Percentiles rank a stretch among this genome's conserved stretches.
Evolutionary conservation across 768 basidiomycete genomes (phyloP).

Genomic region (Gyrodon lividus): DNA sequence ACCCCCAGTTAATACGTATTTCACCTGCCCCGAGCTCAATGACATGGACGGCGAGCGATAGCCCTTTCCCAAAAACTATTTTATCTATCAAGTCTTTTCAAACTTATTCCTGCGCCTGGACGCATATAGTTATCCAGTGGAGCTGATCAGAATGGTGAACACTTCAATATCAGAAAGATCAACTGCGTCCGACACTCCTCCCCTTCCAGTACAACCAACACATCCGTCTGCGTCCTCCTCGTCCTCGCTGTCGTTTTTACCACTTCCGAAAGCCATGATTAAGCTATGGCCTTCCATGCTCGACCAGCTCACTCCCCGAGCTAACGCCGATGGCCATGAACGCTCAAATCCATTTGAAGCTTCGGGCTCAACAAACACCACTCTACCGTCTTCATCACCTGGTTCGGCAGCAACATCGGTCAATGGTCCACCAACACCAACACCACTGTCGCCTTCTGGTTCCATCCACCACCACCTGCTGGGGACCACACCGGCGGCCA

Average conservation of each 20-base stretch:
- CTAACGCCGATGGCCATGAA: constrained; percentile 41
- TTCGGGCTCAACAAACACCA: constrained; percentile 31
- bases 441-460: constrained; percentile 9
- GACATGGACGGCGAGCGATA: constrained; percentile 7
- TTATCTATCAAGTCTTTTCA: not conserved
- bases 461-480: constrained; percentile 34
- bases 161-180: constrained; percentile 9
- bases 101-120: not conserved
- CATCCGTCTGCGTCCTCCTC: constrained; percentile 15
- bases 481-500: constrained; percentile 16
- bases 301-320: constrained; percentile 64
- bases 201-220: constrained; percentile 8
- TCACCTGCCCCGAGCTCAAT: not conserved
- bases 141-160: constrained; percentile 6
- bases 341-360: constrained; percentile 64
- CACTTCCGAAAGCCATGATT: constrained; percentile 49
- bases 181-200: constrained; percentile 7
- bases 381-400: constrained; percentile 20
- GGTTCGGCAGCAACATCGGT: not conserved
- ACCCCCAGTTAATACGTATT: not conserved
- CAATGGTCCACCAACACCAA: constrained; percentile 14
- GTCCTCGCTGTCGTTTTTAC: constrained; percentile 21
- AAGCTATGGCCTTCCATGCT: constrained; percentile 61
- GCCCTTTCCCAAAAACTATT: not conserved
- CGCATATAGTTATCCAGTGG: not conserved